Percentiles rank a stretch among this genome's conserved stretches.
phyloP scores from a whole-genome alignment of 164 flowering plant genomes.

The grape (Vitis vinifera) region ASM3070453v1 NC_081820.1:22490501-22491000 shows the following conservation, averaged over 20 bases:
- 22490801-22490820: slow-evolving; percentile 96
- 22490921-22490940: background rate
- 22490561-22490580: too few species aligned
- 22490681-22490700: background rate
- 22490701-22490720: too few species aligned
- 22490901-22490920: slow-evolving; percentile 97
- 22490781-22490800: slow-evolving; percentile 68
- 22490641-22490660: background rate
- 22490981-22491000: background rate
- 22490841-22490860: slow-evolving; percentile 96
- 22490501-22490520: too few species aligned
- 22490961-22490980: background rate
- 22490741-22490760: slow-evolving; percentile 2
- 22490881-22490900: slow-evolving; percentile 96
- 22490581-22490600: too few species aligned
- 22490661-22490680: background rate
- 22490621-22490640: background rate
- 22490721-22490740: too few species aligned
- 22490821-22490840: slow-evolving; percentile 96
- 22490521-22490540: too few species aligned
- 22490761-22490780: background rate
- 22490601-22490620: too few species aligned
- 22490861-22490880: slow-evolving; percentile 97
- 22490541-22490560: too few species aligned
- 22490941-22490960: background rate